Base-by-base conservation (phyloP, 1,284 basidiomycete genomes). In the Papiliotrema flavescens region DNA sequence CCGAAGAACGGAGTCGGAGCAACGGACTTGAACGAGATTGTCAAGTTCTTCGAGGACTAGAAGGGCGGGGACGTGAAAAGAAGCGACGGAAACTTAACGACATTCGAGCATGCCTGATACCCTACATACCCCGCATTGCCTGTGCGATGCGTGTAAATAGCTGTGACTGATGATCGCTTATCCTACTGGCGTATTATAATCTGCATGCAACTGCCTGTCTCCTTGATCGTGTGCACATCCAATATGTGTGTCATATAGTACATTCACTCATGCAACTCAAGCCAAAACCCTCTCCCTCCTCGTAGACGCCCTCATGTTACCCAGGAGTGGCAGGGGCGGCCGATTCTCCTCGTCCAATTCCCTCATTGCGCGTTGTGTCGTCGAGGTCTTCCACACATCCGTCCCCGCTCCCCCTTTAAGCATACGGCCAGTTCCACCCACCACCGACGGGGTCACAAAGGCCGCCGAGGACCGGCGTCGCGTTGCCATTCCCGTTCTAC, bases 1-100 rank as follows among this genome's bases (percentile, higher is more conserved):
- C 67, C 67, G 13, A 64, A 63, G 47, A 47, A 61, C 48, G 67
- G 61, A 2, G 36, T 69, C 2, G 56, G 54, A 22, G 48, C 56
- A 17, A 42, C 41, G 13, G 61, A 63, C 45, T 36, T 59, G 42
- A 43, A 49, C 17, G 61, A 63, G 48, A 60, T 65, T 52, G 59
- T 65, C 22, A 56, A 56, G 46, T 62, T 65, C 52, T 65, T 65
- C 28, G 56, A 65, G 49, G 53, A 54, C 15, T 57, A 57, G 52
- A 37, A 7, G 51, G 22, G 17, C 22, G 24, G 9, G 36, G 36
- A 41, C 14, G 13, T 11, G 35, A 17, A 9, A 36, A 36, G 35
- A 36, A 36, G 35, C 17, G 35, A n/a, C n/a, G 28, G 20, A n/a
- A 17, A 7, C 39, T 40, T 40, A 7, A 40, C 15, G 39, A 40